Evolutionary conservation across 345 rosid genomes (phyloP).

Genomic region (Citropsis articulata): DNA sequence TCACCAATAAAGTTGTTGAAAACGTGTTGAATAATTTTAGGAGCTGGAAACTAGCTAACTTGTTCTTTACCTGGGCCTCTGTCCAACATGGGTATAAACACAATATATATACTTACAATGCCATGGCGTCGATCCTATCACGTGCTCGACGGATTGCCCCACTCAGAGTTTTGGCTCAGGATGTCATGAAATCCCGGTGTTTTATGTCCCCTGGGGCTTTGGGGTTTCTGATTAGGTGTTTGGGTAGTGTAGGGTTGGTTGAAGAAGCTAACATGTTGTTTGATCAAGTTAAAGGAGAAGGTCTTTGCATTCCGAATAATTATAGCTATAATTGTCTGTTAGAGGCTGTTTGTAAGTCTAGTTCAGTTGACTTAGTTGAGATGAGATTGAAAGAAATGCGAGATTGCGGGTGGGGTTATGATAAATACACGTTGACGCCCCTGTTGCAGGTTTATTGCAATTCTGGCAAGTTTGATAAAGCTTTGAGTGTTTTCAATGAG

Average conservation of each 20-base stretch:
- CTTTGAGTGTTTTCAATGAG: conserved; percentile 54
- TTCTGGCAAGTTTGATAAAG: conserved; percentile 44
- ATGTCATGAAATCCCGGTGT: conserved; percentile 52
- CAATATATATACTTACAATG: conserved; percentile 67
- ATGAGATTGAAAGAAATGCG: conserved; percentile 65
- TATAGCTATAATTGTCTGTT: conserved; percentile 80
- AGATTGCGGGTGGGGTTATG: conserved; percentile 45
- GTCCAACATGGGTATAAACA: conserved; percentile 57
- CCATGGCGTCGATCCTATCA: conserved; percentile 85
- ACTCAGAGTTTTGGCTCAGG: conserved; percentile 45
- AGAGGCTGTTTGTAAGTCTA: conserved; percentile 61
- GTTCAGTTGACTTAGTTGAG: conserved; percentile 55
- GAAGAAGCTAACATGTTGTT: conserved; percentile 66
- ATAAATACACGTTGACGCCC: conserved; percentile 74
- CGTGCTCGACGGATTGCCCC: conserved; percentile 88
- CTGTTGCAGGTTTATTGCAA: conserved; percentile 71
- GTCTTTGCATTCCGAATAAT: conserved; percentile 62
- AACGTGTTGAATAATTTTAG: conserved; percentile 47
- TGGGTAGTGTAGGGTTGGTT: conserved; percentile 63
- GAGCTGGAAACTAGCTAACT: conserved; percentile 54
- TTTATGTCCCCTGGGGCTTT: conserved; percentile 72
- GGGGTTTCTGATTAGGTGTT: conserved; percentile 74
- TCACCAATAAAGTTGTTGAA: conserved; percentile 63
- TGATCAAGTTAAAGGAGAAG: conserved; percentile 51
- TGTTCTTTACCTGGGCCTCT: conserved; percentile 71